These are phyloP conservation scores for Xylaria acuta DNA, from an alignment of 495 filamentous ascomycete species.

Conservation along the genomic window DNA sequence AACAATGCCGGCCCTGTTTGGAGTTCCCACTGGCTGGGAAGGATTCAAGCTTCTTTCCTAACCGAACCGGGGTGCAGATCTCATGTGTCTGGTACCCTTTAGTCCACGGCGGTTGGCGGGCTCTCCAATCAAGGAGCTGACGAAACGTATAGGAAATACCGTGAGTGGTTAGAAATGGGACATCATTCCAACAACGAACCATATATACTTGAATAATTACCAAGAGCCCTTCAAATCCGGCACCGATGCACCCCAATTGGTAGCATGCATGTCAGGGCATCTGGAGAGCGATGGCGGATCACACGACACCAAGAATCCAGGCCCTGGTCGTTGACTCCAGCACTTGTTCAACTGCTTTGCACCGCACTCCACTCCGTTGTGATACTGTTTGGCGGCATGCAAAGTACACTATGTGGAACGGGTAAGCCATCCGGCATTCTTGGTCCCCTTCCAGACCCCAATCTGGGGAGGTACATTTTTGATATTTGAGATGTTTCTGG, in stretches of 20 bases:
- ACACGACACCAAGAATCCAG: slow-evolving; percentile 25
- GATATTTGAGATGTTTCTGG: slow-evolving; percentile 24
- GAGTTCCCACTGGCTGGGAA: slow-evolving; percentile 28
- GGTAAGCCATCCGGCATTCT: slow-evolving; percentile 17
- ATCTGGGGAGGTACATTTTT: slow-evolving; percentile 11
- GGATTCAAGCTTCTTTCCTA: slow-evolving; percentile 43
- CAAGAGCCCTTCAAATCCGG: neutral
- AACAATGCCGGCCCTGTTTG: slow-evolving; percentile 17
- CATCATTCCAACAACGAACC: too few relatives aligned
- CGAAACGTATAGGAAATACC: slow-evolving; percentile 1
- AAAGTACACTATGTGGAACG: slow-evolving; percentile 11
- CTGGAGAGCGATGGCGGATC: slow-evolving; percentile 17
- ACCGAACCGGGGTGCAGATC: slow-evolving; percentile 34
- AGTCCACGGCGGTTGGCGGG: neutral
- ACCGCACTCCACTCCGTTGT: slow-evolving; percentile 3
- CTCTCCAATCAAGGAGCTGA: slow-evolving; percentile 2
- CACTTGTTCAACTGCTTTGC: neutral
- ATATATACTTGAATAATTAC: neutral
- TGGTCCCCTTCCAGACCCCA: slow-evolving; percentile 4
- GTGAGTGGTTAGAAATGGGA: neutral
- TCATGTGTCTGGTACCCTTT: slow-evolving; percentile 6
- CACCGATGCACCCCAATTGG: neutral
- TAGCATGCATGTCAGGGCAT: slow-evolving; percentile 11
- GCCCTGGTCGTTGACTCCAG: slow-evolving; percentile 2
- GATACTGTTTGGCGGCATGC: slow-evolving; percentile 8